Evolutionary conservation across 1,284 basidiomycete genomes (phyloP).

Genomic region (Cryptococcus depauperatus): DNA sequence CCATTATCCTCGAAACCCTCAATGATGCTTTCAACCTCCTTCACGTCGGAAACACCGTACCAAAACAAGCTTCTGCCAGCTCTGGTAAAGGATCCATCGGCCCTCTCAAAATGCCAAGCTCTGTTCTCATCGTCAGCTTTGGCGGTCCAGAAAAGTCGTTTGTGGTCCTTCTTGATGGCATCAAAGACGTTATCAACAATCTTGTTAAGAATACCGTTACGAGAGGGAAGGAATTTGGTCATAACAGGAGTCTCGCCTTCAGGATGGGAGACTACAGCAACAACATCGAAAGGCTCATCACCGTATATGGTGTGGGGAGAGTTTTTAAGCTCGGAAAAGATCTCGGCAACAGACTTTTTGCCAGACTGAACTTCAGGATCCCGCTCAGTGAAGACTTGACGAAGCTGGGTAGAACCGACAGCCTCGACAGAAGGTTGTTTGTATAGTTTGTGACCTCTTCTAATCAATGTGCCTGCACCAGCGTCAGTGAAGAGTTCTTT

Average conservation of each 20-base stretch:
- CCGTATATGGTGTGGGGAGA: constrained; percentile 91
- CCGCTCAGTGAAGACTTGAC: constrained; percentile 85
- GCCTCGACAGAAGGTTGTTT: constrained; percentile 72
- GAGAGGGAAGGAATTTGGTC: constrained; percentile 82
- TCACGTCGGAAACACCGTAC: constrained; percentile 89
- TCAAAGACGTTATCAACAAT: constrained; percentile 97
- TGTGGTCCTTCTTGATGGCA: constrained; percentile 90
- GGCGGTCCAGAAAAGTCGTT: constrained; percentile 91
- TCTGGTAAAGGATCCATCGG: constrained; percentile 94
- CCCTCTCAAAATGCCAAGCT: constrained; percentile 97
- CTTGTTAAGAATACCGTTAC: constrained; percentile 83
- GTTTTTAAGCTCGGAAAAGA: constrained; percentile 71
- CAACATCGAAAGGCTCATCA: constrained; percentile 91
- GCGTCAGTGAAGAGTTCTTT: constrained; percentile 98
- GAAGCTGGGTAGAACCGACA: constrained; percentile 85
- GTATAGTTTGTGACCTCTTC: constrained; percentile 96
- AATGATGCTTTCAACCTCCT: constrained; percentile 82
- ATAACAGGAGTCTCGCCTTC: constrained; percentile 82
- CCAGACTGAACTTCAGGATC: constrained; percentile 86
- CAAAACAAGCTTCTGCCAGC: constrained; percentile 89
- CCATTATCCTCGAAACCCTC: constrained; percentile 75
- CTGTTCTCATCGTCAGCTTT: constrained; percentile 91
- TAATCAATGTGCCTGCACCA: constrained; percentile 94
- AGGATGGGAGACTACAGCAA: constrained; percentile 90
- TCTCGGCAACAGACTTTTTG: constrained; percentile 77